These are phyloP conservation scores for Naganishia cerealis DNA, from an alignment of 1,284 basidiomycete genomes.

Conservation along the genomic window DNA sequence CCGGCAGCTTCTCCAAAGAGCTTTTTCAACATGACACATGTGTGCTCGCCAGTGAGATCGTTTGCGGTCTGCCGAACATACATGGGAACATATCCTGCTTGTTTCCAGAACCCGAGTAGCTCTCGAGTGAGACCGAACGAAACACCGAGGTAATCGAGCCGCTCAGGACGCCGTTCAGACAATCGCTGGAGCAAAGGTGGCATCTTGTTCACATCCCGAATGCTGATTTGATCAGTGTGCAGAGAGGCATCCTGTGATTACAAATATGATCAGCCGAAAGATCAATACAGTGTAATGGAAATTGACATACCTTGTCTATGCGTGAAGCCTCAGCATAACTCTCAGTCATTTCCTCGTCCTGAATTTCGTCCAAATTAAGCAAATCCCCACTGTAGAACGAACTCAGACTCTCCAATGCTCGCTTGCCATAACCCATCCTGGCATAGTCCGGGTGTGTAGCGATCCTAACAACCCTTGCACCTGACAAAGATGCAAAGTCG, in stretches of 20 bases:
- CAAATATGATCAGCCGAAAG: slow-evolving; percentile 10
- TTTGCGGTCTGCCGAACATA: slow-evolving; percentile 92
- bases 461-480: slow-evolving; percentile 87
- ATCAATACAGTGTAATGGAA: slow-evolving; percentile 6
- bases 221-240: slow-evolving; percentile 69
- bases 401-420: slow-evolving; percentile 82
- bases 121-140: slow-evolving; percentile 90
- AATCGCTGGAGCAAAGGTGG: slow-evolving; percentile 90
- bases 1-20: slow-evolving; percentile 57
- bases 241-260: slow-evolving; percentile 55
- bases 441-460: slow-evolving; percentile 97
- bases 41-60: slow-evolving; percentile 94
- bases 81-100: slow-evolving; percentile 83
- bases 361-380: slow-evolving; percentile 78
- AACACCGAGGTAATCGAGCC: slow-evolving; percentile 91
- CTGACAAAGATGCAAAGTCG: slow-evolving; percentile 87
- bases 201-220: slow-evolving; percentile 77
- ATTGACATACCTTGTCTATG: slow-evolving; percentile 61
- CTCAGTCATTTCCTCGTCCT: slow-evolving; percentile 58
- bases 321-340: slow-evolving; percentile 65
- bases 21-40: slow-evolving; percentile 87
- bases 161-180: slow-evolving; percentile 84
- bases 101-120: slow-evolving; percentile 95
- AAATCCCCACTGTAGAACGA: slow-evolving; percentile 91
- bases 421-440: slow-evolving; percentile 96